phyloP scores from a whole-genome alignment of 1,139 yeast species.

The Zygoascus meyerae region DNA sequence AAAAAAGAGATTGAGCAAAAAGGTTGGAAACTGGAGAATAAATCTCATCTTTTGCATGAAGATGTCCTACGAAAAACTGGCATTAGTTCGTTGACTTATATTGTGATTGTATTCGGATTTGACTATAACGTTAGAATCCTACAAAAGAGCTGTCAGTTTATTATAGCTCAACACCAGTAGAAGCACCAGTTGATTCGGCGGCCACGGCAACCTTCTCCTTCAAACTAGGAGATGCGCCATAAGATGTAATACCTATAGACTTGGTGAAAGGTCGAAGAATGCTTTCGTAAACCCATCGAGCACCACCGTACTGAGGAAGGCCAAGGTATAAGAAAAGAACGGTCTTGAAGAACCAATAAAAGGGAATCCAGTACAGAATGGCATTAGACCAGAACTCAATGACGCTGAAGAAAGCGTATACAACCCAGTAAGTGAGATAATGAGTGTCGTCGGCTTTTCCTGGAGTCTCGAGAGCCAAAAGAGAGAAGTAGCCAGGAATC shows the following conservation, averaged over 20 bases:
- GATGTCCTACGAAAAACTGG: too few relatives aligned
- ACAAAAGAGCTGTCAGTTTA: neutral
- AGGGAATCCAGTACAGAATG: conserved; percentile 90
- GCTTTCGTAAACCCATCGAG: conserved; percentile 57
- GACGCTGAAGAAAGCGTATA: conserved; percentile 83
- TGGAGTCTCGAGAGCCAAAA: conserved; percentile 72
- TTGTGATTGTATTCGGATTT: neutral
- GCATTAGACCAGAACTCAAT: conserved; percentile 95
- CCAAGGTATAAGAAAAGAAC: conserved; percentile 82
- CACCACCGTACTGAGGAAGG: conserved; percentile 84
- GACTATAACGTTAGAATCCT: neutral
- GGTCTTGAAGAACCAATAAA: conserved; percentile 92
- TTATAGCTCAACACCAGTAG: conserved; percentile 27
- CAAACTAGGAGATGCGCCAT: conserved; percentile 28
- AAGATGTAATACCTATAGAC: conserved; percentile 10
- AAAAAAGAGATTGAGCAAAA: too few relatives aligned
- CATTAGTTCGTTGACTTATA: too few relatives aligned
- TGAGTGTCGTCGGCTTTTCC: conserved; percentile 72
- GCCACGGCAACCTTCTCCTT: conserved; percentile 32
- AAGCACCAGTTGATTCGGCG: conserved; percentile 23
- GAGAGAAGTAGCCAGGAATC: conserved; percentile 84
- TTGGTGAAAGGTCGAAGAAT: conserved; percentile 64
- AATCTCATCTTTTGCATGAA: too few relatives aligned
- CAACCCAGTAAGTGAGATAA: conserved; percentile 93
- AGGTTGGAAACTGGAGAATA: too few relatives aligned